Conservation (phyloP, 164 flowering plant species). For the Tinospora cordifolia region DNA sequence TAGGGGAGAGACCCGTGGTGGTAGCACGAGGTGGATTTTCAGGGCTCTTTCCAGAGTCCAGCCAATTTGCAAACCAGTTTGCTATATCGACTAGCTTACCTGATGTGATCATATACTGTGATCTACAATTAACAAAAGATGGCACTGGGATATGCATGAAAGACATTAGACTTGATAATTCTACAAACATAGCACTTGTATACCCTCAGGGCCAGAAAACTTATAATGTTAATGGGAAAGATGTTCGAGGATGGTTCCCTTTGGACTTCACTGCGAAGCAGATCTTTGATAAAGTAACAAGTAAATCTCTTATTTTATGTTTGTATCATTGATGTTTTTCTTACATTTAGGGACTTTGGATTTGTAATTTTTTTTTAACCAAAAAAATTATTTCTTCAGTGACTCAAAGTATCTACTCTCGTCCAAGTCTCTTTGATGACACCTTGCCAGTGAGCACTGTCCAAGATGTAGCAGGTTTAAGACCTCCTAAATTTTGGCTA, state of each 20-base stretch:
- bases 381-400: slow-evolving; percentile 26
- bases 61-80: slow-evolving; percentile 35
- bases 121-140: slow-evolving; percentile 70
- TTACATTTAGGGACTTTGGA: neutral
- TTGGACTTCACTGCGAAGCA: slow-evolving; percentile 42
- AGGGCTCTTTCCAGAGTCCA: slow-evolving; percentile 73
- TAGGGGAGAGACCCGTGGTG: slow-evolving; percentile 57
- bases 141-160: slow-evolving; percentile 51
- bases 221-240: slow-evolving; percentile 51
- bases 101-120: slow-evolving; percentile 41
- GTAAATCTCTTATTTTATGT: slow-evolving; percentile 34
- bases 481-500: slow-evolving; percentile 49
- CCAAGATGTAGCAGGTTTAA: slow-evolving; percentile 29
- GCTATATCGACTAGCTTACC: slow-evolving; percentile 28
- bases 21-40: slow-evolving; percentile 80
- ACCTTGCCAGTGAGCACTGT: slow-evolving; percentile 29
- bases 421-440: slow-evolving; percentile 49
- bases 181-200: slow-evolving; percentile 40
- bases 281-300: slow-evolving; percentile 32
- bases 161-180: slow-evolving; percentile 47
- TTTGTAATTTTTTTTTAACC: neutral
- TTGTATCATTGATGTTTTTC: neutral
- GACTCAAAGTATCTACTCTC: slow-evolving; percentile 40
- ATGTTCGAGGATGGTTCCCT: slow-evolving; percentile 56
- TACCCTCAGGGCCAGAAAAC: slow-evolving; percentile 42